Evolutionary conservation across 352 stramenopile genomes (phyloP).

Genomic region (Pythium brachiatum): DNA sequence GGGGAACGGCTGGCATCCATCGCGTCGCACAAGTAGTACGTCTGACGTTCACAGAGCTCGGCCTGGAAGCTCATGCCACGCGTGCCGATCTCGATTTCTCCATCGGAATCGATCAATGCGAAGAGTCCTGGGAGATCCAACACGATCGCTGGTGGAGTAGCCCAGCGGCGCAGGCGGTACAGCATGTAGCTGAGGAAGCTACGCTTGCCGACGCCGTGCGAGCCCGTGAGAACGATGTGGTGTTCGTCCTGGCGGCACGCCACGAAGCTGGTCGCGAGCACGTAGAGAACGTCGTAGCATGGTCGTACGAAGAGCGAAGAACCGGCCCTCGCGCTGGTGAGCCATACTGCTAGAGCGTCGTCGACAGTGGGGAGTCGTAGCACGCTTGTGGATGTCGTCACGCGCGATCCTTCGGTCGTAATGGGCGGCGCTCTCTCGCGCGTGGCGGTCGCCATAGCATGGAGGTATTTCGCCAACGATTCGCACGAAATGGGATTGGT

Average conservation of each 20-base stretch:
- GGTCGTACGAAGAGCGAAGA: slow-evolving; percentile 14
- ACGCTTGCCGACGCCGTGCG: slow-evolving; percentile 37
- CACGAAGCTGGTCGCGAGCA: slow-evolving; percentile 15
- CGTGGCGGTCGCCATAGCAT: background rate
- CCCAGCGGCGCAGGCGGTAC: slow-evolving; percentile 17
- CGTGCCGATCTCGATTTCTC: slow-evolving; percentile 22
- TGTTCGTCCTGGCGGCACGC: slow-evolving; percentile 1
- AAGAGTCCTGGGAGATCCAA: slow-evolving; percentile 34
- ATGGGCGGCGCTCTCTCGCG: background rate
- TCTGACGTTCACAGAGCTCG: slow-evolving; percentile 25
- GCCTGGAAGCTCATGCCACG: slow-evolving; percentile 28
- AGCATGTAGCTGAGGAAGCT: slow-evolving; percentile 40
- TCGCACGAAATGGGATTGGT: background rate
- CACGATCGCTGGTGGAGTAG: slow-evolving; percentile 27
- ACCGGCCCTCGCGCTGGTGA: background rate
- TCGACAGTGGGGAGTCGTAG: background rate
- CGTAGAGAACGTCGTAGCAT: slow-evolving; percentile 5
- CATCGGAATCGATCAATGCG: slow-evolving; percentile 25
- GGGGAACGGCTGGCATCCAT: background rate
- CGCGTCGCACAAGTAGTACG: slow-evolving; percentile 35
- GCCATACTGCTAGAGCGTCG: background rate
- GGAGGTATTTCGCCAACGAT: slow-evolving; percentile 2
- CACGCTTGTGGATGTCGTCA: background rate
- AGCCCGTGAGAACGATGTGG: slow-evolving; percentile 34
- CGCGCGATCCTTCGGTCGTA: background rate